phyloP scores from a whole-genome alignment of 2,329 filamentous ascomycete genomes.

The Aspergillus pseudoterreus region DNA sequence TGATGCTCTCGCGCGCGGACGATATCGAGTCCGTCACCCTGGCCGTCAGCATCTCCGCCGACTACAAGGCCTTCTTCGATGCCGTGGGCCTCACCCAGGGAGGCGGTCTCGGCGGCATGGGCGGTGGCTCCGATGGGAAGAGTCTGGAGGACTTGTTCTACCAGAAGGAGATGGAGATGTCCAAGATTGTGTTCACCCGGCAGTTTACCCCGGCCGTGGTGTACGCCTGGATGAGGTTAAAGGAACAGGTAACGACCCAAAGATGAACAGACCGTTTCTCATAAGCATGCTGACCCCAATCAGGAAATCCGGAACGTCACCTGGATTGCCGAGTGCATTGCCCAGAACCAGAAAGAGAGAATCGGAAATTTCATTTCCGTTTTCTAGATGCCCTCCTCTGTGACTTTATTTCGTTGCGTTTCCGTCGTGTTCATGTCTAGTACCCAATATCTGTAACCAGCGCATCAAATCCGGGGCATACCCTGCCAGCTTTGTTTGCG shows the following conservation, averaged over 20 bases:
- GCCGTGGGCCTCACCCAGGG: constrained; percentile 76
- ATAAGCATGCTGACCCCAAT: background rate
- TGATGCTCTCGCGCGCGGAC: constrained; percentile 92
- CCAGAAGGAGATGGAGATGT: constrained; percentile 98
- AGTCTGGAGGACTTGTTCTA: constrained; percentile 98
- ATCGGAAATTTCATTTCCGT: constrained; percentile 99
- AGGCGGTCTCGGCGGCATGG: constrained; percentile 72
- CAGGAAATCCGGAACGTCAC: constrained; percentile 99
- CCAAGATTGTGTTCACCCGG: constrained; percentile 88
- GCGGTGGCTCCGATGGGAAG: constrained; percentile 74
- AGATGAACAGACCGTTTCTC: background rate
- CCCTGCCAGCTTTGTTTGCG: constrained; percentile 16
- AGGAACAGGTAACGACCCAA: constrained; percentile 74
- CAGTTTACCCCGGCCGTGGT: constrained; percentile 95
- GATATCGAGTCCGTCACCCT: constrained; percentile 91
- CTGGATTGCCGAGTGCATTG: constrained; percentile 99
- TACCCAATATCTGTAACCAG: constrained; percentile 31
- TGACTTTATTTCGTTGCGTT: constrained; percentile 15
- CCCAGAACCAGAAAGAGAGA: constrained; percentile 98
- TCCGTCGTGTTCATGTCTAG: constrained; percentile 15
- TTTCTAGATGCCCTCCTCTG: constrained; percentile 56
- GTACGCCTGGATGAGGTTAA: constrained; percentile 95
- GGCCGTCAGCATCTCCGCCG: constrained; percentile 85
- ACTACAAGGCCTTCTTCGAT: constrained; percentile 96
- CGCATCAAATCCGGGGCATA: constrained; percentile 23